These are phyloP conservation scores for Neurospora sp. DNA, from an alignment of 495 filamentous ascomycete species.

Conservation along the genomic window DNA sequence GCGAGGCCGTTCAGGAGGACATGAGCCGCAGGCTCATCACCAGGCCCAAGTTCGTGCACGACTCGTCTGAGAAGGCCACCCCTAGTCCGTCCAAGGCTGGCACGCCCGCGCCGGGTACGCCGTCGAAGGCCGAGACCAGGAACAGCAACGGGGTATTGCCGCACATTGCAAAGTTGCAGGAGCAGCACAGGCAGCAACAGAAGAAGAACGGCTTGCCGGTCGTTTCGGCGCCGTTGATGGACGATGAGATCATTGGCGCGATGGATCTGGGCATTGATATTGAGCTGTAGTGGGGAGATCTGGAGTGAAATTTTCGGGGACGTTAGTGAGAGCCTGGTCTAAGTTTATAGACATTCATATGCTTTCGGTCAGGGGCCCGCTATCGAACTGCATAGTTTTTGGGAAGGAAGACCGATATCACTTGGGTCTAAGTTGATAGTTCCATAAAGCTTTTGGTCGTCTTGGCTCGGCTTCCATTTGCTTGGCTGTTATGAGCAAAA, in stretches of 20 bases:
- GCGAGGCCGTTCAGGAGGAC: slow-evolving; percentile 39
- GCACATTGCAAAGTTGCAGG: slow-evolving; percentile 40
- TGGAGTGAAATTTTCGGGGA: neutral
- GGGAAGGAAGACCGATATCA: neutral
- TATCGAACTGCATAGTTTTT: neutral
- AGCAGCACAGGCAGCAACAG: slow-evolving; percentile 47
- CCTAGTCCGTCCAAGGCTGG: neutral
- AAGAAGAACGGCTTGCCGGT: slow-evolving; percentile 47
- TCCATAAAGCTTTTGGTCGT: neutral
- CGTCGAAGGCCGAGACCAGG: neutral
- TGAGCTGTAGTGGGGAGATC: slow-evolving; percentile 39
- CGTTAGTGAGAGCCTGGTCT: neutral
- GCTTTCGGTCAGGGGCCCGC: neutral
- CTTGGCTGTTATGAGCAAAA: neutral
- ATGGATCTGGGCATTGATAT: slow-evolving; percentile 77
- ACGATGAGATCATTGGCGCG: slow-evolving; percentile 75
- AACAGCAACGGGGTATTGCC: slow-evolving; percentile 17
- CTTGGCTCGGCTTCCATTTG: neutral
- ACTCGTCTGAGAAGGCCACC: slow-evolving; percentile 20
- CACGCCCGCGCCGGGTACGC: neutral
- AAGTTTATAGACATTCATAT: neutral
- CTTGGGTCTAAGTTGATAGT: neutral
- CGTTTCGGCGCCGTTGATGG: slow-evolving; percentile 63
- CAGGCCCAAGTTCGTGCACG: slow-evolving; percentile 51
- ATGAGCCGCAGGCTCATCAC: slow-evolving; percentile 54